Base-by-base conservation (phyloP, 345 rosid genomes). In the Zanthoxylum bungeanum region DNA sequence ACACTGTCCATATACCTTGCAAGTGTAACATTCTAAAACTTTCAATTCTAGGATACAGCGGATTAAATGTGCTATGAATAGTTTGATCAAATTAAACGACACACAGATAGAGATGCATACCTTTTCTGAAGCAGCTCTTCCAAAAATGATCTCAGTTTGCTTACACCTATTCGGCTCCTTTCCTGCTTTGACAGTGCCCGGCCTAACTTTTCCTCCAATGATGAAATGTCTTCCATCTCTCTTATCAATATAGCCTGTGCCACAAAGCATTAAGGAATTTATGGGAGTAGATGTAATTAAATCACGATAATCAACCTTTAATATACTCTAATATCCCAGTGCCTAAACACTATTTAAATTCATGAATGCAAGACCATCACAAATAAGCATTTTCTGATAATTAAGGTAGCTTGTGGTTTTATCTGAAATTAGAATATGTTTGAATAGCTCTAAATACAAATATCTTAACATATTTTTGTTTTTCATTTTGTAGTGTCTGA, bases 91-190 rank as follows among this genome's bases (percentile, higher is more conserved):
- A 81, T 25, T 27, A 12, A 21, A 56, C 36, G 7, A 64, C 36
- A 51, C 42, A 21, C 2, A 17, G 39, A 55, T 22, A 44, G 62
- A 64, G 44, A 19, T 46, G 27, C 51, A 71, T 75, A 93, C 96
- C 96, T 87, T 84, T 83, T 93, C 88, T 83, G 93, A 36, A 91
- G 88, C 80, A 91, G 70, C 79, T 88, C 97, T 83, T 91, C 98
- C 65, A 93, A 82, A 77, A 93, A 91, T 62, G 80, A 69, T 74
- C 98, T 85, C 70, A 93, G 84, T 81, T 91, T 93, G 85, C 97
- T 93, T 60, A 91, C 84, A 37, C 98, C 98, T 79, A 93, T 89
- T 76, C 90, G 85, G 80, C 82, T 87, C 72, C 78, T 88, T 82
- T 93, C 98, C 81, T 91, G 81, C 64, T 81, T 76, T 72, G 97